Evolutionary conservation across 345 rosid species (phyloP), one percentile per base, ranked within the genome.

Genomic region (Gossypium mustelinum): DNA sequence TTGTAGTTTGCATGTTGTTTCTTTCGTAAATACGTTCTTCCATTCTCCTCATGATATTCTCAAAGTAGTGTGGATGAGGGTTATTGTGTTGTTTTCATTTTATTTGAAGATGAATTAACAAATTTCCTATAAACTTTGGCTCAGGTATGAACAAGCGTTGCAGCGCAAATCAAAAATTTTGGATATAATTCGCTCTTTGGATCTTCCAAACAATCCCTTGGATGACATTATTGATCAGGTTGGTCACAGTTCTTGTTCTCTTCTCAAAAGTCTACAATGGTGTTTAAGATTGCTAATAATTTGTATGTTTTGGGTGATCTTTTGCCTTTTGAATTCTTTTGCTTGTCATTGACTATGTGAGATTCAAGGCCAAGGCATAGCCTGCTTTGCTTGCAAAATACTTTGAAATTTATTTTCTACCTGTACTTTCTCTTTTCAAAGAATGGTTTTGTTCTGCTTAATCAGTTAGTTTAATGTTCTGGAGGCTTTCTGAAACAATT

Each of bases 141-240:
- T 39, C 72, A 94, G 98, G 89, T 95, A 91, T 84, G 97, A 90
- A 82, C 90, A 85, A 74, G 96, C 98, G 59, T 70, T 85, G 84
- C 92, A 87, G 81, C 91, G 99, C 45, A 95, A 93, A 84, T 81
- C 85, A 54, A 91, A 92, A 82, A 91, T 95, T 79, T 75, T 93
- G 85, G 99, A 95, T 74, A 90, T 91, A 62, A 85, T 95, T 77
- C 98, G 96, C 56, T 83, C 91, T 8, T 81, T 95, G 79, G 86
- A 93, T 89, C 97, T 95, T 79, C 99, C 99, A 43, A 92, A 92
- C 83, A 95, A 95, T 84, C 99, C 99, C 34, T 83, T 95, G 86
- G 99, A 95, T 85, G 97, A 95, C 82, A 87, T 95, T 74, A 90
- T 89, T 70, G 99, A 95, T 79, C 97, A 94, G 97, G 99, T 94